Base-by-base conservation (phyloP, 345 rosid genomes). In the Schrenkiella parvula region DNA sequence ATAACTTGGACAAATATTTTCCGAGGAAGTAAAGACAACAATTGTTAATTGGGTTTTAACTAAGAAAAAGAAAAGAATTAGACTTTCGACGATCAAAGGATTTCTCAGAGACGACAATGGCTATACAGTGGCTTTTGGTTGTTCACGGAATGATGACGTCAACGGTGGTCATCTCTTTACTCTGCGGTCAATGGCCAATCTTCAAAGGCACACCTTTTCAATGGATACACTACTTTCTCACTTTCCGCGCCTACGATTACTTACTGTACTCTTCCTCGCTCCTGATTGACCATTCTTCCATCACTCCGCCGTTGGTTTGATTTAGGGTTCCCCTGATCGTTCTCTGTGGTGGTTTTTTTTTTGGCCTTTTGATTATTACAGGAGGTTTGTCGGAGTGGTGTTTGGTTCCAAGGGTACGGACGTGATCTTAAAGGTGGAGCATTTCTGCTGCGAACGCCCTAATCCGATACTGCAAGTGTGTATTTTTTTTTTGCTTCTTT, bases 101-200 rank as follows among this genome's bases (percentile, higher is more conserved):
- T 52, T 28, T 19, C n/a, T 28, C 2, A 4, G 66, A 59, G 17
- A 61, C 66, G 41, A 73, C 9, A 25, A 92, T 92, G 98, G 95
- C 67, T 15, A 71, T 74, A 12, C 87, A 80, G 39, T 93, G 98
- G 98, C 22, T 85, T 73, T 84, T 95, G 80, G 60, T 83, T 17
- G 76, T 87, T 69, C 95, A 91, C 41, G 96, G 97, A 69, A 43
- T 89, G 56, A 41, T 74, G 21, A 95, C 95, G 25, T 72, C 86
- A 21, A 31, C 82, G 8, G 87, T 89, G 25, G 82, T 88, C 53
- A 75, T 89, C 70, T 83, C 99, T 2, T 88, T 95, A 79, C 89
- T 95, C 43, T 95, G 97, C 55, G 97, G 99, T n/a, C 96, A 89
- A 66, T 91, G 96, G 99, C 97, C 97, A 10, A 87, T 91, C 84